A percentile compares a stretch with the other conserved stretches of the same genome.
phyloP scores from a whole-genome alignment of 345 rosid species.

The Streptanthus diversifolius region DNA sequence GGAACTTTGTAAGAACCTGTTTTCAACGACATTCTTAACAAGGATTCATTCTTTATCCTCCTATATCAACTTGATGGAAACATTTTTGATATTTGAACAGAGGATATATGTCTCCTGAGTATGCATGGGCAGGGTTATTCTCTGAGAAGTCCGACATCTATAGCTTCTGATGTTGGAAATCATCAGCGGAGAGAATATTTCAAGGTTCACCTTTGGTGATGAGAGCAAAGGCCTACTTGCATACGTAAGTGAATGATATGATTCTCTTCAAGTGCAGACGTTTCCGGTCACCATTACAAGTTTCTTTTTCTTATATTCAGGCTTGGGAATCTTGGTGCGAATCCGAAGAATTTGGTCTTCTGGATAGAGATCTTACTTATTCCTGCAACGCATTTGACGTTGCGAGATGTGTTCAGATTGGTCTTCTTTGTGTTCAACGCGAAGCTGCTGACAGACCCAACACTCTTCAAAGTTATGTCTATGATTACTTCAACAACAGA shows the following conservation, averaged over 20 bases:
- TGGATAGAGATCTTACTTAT: conserved; percentile 16
- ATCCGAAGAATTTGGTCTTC: conserved; percentile 12
- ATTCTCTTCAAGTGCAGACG: neutral
- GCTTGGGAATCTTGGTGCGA: conserved; percentile 31
- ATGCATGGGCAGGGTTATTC: conserved; percentile 49
- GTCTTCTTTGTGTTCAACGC: conserved; percentile 31
- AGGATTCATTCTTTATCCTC: neutral
- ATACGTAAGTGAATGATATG: conserved; percentile 14
- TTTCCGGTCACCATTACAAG: neutral
- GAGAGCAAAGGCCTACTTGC: conserved; percentile 32
- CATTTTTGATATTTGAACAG: conserved; percentile 3
- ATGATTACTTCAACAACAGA: conserved; percentile 21
- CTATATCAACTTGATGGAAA: neutral
- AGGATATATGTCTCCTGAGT: conserved; percentile 52
- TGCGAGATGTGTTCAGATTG: conserved; percentile 28
- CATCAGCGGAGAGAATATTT: conserved; percentile 23
- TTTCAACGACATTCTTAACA: neutral
- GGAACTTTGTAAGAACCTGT: conserved; percentile 32
- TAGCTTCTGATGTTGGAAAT: conserved; percentile 41
- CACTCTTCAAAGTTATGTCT: conserved; percentile 16
- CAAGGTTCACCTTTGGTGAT: conserved; percentile 25
- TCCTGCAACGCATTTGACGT: conserved; percentile 14
- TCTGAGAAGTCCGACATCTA: conserved; percentile 50
- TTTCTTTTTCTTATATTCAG: neutral
- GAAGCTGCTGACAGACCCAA: conserved; percentile 29